Conservation (phyloP, 139 green algal species). For the Volvox africanus region DNA sequence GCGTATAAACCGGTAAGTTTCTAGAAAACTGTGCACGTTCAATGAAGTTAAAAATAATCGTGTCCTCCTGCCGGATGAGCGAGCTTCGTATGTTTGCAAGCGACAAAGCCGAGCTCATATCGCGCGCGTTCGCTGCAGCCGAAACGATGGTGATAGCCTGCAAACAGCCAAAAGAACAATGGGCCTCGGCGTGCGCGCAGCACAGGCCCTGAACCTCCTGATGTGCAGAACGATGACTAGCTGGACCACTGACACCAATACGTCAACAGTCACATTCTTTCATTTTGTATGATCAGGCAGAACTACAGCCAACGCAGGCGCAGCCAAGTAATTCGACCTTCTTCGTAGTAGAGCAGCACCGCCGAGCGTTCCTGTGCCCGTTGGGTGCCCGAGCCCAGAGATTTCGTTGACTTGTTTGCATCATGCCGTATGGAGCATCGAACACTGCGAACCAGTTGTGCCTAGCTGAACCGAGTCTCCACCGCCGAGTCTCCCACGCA, state of each 20-base stretch:
- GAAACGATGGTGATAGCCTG: background rate
- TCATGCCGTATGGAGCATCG: conserved; percentile 16
- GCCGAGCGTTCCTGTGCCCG: background rate
- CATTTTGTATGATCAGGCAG: no score
- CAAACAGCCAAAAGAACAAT: no score
- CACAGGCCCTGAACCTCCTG: background rate
- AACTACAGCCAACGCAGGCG: background rate
- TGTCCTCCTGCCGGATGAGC: conserved; percentile 96
- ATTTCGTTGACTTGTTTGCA: background rate
- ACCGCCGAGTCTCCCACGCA: no score
- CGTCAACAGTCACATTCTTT: no score
- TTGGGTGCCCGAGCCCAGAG: conserved; percentile 10
- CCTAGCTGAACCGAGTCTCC: no score
- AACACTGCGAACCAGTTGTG: background rate
- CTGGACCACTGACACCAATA: background rate
- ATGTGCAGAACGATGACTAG: background rate
- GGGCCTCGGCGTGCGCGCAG: no score
- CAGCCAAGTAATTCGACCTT: background rate
- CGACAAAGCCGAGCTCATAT: conserved; percentile 69
- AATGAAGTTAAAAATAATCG: conserved; percentile 98
- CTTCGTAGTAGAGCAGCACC: background rate
- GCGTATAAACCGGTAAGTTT: conserved; percentile 89
- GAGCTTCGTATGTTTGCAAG: conserved; percentile 87
- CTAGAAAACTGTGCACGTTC: conserved; percentile 92
- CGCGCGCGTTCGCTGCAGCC: background rate